phyloP scores from a whole-genome alignment of 306 rosid genomes.

The Purshia tridentata region DNA sequence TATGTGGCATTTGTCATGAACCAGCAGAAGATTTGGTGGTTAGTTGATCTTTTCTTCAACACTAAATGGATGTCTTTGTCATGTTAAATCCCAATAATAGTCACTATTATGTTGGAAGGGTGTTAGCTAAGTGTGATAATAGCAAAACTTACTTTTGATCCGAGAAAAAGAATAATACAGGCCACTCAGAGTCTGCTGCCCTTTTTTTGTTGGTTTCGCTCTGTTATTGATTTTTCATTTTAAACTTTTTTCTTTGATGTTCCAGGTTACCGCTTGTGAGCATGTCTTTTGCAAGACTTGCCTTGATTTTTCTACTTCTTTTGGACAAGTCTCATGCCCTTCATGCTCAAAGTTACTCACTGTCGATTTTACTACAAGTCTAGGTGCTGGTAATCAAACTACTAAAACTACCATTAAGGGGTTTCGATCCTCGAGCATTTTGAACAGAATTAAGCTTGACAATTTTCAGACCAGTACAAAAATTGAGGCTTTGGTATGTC shows the following conservation, averaged over 20 bases:
- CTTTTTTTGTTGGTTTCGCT: not conserved
- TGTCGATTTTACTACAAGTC: slow-evolving; percentile 60
- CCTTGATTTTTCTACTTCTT: slow-evolving; percentile 59
- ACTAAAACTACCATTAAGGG: slow-evolving; percentile 69
- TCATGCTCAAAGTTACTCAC: slow-evolving; percentile 76
- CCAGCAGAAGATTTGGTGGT: slow-evolving; percentile 76
- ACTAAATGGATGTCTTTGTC: not conserved
- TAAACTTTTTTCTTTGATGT: slow-evolving; percentile 15
- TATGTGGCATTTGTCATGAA: slow-evolving; percentile 79
- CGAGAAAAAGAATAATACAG: not conserved
- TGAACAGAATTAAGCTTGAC: slow-evolving; percentile 74
- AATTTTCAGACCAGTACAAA: slow-evolving; percentile 95
- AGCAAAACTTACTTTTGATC: not conserved
- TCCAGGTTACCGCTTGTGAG: slow-evolving; percentile 83
- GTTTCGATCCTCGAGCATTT: slow-evolving; percentile 77
- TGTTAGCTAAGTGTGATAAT: not conserved
- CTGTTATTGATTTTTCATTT: not conserved
- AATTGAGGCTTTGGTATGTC: slow-evolving; percentile 93
- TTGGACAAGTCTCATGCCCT: slow-evolving; percentile 72
- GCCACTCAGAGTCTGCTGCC: not conserved
- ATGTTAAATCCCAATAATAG: not conserved
- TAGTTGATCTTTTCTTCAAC: slow-evolving; percentile 27
- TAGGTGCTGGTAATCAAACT: slow-evolving; percentile 37
- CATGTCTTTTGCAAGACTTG: slow-evolving; percentile 84
- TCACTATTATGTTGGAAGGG: not conserved